phyloP scores from a whole-genome alignment of 2,329 filamentous ascomycete species.

The Colletotrichum gloeosporioides region DNA sequence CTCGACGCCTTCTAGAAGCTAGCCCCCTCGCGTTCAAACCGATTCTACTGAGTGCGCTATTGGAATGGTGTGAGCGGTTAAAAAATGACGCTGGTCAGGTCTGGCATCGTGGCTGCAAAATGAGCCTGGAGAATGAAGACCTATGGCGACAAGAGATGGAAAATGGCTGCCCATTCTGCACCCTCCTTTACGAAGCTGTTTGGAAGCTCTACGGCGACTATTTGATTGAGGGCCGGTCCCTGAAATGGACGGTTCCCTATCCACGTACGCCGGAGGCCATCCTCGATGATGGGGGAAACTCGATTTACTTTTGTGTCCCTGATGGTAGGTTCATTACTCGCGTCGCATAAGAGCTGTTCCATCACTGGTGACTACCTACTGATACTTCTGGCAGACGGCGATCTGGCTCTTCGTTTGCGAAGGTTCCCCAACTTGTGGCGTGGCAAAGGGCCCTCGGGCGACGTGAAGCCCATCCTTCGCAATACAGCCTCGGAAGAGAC shows the following conservation, averaged over 20 bases:
- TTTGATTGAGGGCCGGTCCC: not conserved
- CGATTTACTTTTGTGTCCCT: not conserved
- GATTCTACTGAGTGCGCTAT: not conserved
- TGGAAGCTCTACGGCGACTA: not conserved
- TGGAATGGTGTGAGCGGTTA: not conserved
- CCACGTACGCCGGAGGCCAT: not conserved
- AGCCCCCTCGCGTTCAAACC: not conserved
- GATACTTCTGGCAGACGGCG: not conserved
- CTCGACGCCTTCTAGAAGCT: not conserved
- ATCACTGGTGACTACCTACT: not conserved
- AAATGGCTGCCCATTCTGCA: not conserved
- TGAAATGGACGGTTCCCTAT: not conserved
- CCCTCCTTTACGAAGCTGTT: not conserved
- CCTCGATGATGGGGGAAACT: not conserved
- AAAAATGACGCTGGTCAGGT: not conserved
- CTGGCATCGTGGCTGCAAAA: not conserved
- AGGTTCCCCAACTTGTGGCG: not conserved
- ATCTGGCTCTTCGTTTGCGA: not conserved
- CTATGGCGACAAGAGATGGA: not conserved
- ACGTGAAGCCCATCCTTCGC: not conserved
- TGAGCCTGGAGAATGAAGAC: not conserved
- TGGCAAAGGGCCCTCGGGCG: not conserved
- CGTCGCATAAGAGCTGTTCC: not conserved
- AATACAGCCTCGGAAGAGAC: not conserved
- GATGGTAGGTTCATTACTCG: not conserved